phyloP scores from a whole-genome alignment of 2,329 filamentous ascomycete species.

The Ciborinia camelliae region DNA sequence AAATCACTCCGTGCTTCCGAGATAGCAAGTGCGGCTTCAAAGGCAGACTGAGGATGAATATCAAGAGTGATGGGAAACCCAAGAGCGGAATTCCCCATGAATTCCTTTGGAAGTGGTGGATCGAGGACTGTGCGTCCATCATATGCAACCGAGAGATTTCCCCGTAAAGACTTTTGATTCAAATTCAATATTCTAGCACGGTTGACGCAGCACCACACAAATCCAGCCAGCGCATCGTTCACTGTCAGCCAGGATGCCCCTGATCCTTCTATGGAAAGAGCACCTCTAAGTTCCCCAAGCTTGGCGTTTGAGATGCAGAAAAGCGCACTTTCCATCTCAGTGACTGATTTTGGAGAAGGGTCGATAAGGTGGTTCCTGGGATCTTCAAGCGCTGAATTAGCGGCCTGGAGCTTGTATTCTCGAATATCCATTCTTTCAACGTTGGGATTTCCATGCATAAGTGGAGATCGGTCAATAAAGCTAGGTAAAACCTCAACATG shows the following conservation, averaged over 20 bases:
- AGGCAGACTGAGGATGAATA: slow-evolving; percentile 1
- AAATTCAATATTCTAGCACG: not conserved
- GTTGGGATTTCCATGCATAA: not conserved
- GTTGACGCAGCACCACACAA: slow-evolving; percentile 6
- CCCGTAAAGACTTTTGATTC: not conserved
- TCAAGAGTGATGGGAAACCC: slow-evolving; percentile 10
- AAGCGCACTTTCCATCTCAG: slow-evolving; percentile 7
- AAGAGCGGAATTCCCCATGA: not conserved
- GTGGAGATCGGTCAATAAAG: slow-evolving; percentile 10
- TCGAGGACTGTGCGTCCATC: not conserved
- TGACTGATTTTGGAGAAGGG: slow-evolving; percentile 2
- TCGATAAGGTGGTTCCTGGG: not conserved
- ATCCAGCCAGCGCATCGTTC: not conserved
- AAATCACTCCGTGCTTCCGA: slow-evolving; percentile 6
- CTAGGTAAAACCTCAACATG: not conserved
- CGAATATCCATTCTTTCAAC: slow-evolving; percentile 9
- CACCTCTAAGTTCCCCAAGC: not conserved
- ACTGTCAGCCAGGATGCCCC: slow-evolving; percentile 4
- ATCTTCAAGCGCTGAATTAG: slow-evolving; percentile 9
- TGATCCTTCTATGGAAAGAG: not conserved
- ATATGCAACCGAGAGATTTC: slow-evolving; percentile 7
- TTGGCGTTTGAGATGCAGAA: slow-evolving; percentile 2
- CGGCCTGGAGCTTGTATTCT: slow-evolving; percentile 2
- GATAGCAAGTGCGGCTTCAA: slow-evolving; percentile 4
- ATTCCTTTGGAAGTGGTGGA: not conserved